Percentiles rank a stretch among this genome's conserved stretches.
These are phyloP conservation scores for Onygenales sp. DNA, from an alignment of 2,329 filamentous ascomycete genomes.

Conservation along the genomic window DNA sequence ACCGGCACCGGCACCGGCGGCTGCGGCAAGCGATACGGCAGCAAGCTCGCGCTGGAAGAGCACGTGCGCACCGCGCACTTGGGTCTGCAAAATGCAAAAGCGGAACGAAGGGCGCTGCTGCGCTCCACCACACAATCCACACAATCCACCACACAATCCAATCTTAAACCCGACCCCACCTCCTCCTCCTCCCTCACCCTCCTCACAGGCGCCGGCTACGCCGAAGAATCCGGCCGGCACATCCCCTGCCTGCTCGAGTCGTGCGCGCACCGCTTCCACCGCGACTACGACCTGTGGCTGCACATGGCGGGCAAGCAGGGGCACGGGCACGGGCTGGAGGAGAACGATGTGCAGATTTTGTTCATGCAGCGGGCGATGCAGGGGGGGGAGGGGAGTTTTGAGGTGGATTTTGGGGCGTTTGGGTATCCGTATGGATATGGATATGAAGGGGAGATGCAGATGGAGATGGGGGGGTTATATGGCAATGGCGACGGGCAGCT, in stretches of 20 bases:
- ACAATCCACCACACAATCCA: constrained; percentile 18
- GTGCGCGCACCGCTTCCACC: constrained; percentile 48
- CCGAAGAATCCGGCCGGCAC: constrained; percentile 37
- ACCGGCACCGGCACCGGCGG: constrained; percentile 33
- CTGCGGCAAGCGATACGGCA: constrained; percentile 66
- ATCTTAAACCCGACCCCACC: constrained; percentile 5
- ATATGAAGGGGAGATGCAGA: constrained; percentile 4
- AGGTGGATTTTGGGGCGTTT: constrained; percentile 8
- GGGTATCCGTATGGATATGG: constrained; percentile 8
- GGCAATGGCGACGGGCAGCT: not conserved
- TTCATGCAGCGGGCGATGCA: constrained; percentile 32
- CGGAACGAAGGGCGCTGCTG: constrained; percentile 26
- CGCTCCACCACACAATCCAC: constrained; percentile 9
- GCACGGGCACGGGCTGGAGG: constrained; percentile 25
- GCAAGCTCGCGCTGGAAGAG: constrained; percentile 70
- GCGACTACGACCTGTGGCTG: constrained; percentile 48
- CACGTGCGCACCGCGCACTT: constrained; percentile 79
- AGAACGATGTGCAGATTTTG: constrained; percentile 31
- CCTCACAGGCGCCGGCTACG: constrained; percentile 50
- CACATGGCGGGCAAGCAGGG: constrained; percentile 42
- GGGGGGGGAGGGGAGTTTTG: constrained; percentile 17
- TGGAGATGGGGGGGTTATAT: not conserved
- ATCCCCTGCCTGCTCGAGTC: constrained; percentile 42
- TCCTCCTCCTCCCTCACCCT: constrained; percentile 24
- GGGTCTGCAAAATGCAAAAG: constrained; percentile 42